These are phyloP conservation scores for Corchorus capsularis DNA, from an alignment of 345 rosid species.

Conservation along the genomic window DNA sequence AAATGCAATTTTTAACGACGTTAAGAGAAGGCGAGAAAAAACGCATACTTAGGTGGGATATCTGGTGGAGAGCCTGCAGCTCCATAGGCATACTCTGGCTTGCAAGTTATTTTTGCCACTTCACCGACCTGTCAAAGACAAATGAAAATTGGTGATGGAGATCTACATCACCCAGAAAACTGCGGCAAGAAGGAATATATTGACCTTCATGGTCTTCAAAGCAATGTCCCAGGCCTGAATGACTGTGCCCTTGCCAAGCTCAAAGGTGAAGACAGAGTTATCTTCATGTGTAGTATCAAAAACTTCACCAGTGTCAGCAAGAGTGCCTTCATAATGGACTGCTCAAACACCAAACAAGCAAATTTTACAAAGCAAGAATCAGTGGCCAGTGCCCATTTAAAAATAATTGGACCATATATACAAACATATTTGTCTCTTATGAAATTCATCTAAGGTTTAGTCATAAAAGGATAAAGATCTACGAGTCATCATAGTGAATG, in stretches of 20 bases:
- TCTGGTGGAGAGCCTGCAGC: constrained; percentile 88
- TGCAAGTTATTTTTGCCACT: constrained; percentile 88
- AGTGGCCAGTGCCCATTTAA: neutral
- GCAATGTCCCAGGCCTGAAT: constrained; percentile 93
- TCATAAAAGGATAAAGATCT: neutral
- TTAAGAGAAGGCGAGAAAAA: neutral
- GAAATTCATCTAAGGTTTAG: neutral
- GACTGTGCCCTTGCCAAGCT: constrained; percentile 79
- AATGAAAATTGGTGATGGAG: neutral
- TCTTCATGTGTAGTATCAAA: constrained; percentile 90
- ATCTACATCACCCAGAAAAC: neutral
- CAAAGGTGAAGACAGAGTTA: constrained; percentile 85
- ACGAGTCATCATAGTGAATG: neutral
- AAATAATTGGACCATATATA: neutral
- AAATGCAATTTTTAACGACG: constrained; percentile 4
- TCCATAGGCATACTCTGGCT: constrained; percentile 94
- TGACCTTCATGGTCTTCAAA: constrained; percentile 83
- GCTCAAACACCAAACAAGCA: constrained; percentile 25
- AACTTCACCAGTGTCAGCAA: constrained; percentile 82
- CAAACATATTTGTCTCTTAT: neutral
- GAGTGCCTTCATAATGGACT: constrained; percentile 90
- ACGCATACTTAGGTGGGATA: constrained; percentile 77
- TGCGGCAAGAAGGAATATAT: neutral
- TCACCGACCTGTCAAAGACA: constrained; percentile 75
- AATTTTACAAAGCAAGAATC: constrained; percentile 5